phyloP scores from a whole-genome alignment of 768 basidiomycete species.

The Suillus placidus region DNA sequence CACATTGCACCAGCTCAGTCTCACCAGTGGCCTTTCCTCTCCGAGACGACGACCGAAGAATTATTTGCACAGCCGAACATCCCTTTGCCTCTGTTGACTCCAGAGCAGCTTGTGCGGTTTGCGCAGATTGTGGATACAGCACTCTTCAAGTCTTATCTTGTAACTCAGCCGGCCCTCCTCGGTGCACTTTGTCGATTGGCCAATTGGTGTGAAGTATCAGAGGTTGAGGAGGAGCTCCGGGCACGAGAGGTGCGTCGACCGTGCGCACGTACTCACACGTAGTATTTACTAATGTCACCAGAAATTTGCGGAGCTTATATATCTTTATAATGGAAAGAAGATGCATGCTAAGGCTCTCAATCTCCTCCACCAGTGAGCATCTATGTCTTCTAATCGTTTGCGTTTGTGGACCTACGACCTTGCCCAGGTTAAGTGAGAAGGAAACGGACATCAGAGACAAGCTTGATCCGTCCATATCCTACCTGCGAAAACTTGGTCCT shows the following conservation, averaged over 20 bases:
- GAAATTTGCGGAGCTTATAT: constrained; percentile 92
- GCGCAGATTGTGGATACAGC: constrained; percentile 97
- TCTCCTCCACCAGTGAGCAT: constrained; percentile 78
- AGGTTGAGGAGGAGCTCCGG: constrained; percentile 86
- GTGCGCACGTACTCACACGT: neutral
- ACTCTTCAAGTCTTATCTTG: constrained; percentile 88
- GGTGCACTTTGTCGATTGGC: constrained; percentile 87
- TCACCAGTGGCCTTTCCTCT: constrained; percentile 67
- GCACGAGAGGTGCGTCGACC: constrained; percentile 64
- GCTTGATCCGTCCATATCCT: constrained; percentile 80
- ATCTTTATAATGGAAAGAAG: constrained; percentile 91
- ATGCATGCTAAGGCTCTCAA: constrained; percentile 90
- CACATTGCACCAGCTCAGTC: constrained; percentile 70
- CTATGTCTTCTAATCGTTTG: neutral
- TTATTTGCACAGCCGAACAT: constrained; percentile 79
- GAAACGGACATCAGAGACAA: constrained; percentile 80
- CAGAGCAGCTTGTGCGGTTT: constrained; percentile 83
- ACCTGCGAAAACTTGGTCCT: constrained; percentile 88
- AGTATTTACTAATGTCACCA: constrained; percentile 33
- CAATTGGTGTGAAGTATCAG: constrained; percentile 97
- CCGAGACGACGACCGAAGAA: constrained; percentile 71
- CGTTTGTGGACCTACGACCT: neutral
- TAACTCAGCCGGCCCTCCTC: constrained; percentile 77
- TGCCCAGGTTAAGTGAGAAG: constrained; percentile 72
- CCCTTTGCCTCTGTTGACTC: constrained; percentile 69